Evolutionary conservation across 139 green algal genomes (phyloP).

Genomic region (Coelastrella sp.): DNA sequence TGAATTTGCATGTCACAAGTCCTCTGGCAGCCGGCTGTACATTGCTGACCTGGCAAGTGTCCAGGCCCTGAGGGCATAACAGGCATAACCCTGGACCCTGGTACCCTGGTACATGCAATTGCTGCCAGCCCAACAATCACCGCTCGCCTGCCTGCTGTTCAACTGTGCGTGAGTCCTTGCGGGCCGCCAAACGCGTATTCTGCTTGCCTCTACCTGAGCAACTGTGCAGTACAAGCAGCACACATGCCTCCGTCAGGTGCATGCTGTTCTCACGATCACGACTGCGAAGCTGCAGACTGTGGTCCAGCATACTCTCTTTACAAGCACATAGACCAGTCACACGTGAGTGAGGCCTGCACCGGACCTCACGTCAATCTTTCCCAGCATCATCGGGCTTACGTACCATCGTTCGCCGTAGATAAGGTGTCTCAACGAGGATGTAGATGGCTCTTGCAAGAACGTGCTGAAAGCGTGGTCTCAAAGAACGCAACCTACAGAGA

Average conservation of each 20-base stretch:
- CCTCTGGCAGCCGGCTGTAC: no score
- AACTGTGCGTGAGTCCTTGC: no score
- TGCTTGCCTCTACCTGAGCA: no score
- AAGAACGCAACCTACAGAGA: slow-evolving; percentile 60
- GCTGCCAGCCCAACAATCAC: no score
- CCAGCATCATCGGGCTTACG: neutral
- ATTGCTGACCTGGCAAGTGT: no score
- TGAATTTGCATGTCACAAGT: no score
- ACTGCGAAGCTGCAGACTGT: slow-evolving; percentile 88
- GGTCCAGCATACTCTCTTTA: slow-evolving; percentile 85
- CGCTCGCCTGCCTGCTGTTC: no score
- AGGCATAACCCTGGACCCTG: no score
- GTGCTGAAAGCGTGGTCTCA: slow-evolving; percentile 78
- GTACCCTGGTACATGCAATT: no score
- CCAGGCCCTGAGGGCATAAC: no score
- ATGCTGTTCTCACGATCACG: slow-evolving; percentile 91
- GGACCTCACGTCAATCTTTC: neutral
- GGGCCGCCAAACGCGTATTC: no score
- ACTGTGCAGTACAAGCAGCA: neutral
- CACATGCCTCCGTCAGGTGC: slow-evolving; percentile 64
- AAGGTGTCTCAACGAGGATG: slow-evolving; percentile 85
- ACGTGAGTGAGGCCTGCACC: neutral
- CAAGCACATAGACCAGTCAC: slow-evolving; percentile 81
- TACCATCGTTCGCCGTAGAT: slow-evolving; percentile 65
- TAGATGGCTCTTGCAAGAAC: slow-evolving; percentile 63